Conservation (phyloP, 2,329 filamentous ascomycete genomes). For the Diaporthe citriasiana region DNA sequence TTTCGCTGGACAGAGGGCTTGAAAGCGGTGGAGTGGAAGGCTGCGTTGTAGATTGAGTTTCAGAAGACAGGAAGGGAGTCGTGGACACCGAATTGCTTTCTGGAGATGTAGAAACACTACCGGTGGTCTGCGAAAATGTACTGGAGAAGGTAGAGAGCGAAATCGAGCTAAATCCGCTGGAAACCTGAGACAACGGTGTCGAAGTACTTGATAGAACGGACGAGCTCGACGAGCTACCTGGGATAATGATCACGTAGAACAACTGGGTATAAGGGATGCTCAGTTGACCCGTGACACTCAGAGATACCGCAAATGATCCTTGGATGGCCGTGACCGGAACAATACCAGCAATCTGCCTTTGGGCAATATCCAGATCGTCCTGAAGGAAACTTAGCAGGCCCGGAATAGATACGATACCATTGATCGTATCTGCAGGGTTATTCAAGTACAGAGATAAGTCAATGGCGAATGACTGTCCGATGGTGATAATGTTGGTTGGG, state of each 20-base stretch:
- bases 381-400: not conserved
- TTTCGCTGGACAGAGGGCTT: not conserved
- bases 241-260: not conserved
- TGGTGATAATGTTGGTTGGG: slow-evolving; percentile 3
- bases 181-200: not conserved
- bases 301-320: not conserved
- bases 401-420: not conserved
- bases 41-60: not conserved
- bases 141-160: not conserved
- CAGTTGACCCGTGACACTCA: not conserved
- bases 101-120: not conserved
- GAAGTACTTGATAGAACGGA: not conserved
- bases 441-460: not conserved
- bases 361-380: not conserved
- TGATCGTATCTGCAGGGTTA: not conserved
- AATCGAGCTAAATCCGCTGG: not conserved
- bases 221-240: not conserved
- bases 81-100: not conserved
- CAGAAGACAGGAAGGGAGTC: not conserved
- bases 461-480: slow-evolving; percentile 4
- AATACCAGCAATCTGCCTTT: not conserved
- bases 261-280: not conserved
- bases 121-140: not conserved
- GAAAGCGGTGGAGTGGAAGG: not conserved
- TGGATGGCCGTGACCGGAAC: not conserved